Base-by-base conservation (phyloP, 2,329 filamentous ascomycete species). In the Cladosporium sp. region DNA sequence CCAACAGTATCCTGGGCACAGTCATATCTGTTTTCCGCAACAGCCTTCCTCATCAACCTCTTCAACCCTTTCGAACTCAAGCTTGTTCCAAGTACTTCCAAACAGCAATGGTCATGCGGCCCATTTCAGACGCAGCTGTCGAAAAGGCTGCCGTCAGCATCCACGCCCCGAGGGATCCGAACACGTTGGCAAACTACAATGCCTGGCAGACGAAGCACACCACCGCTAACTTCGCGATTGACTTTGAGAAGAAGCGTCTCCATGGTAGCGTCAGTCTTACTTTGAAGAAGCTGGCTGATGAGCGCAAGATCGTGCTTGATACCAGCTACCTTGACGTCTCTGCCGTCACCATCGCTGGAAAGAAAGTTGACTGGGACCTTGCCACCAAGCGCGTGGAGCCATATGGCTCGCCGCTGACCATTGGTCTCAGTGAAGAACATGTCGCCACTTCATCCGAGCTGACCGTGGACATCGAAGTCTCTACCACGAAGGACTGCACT, bases 151-250 rank as follows among this genome's bases (percentile, higher is more conserved):
- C 62, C 18, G 57, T 55, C n/a, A 59, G 55, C 36, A 65, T 67
- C 12, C 62, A 66, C 41, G 52, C 61, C 32, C 62, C 58, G 7
- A 55, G 66, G 55, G 92, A 97, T 71, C 90, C 90, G 47, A 94
- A 90, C 68, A 96, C 93, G 20, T 73, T 93, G 52, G 86, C 88
- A 65, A 97, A 97, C 74, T 96, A 96, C 71, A 83, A 88, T 68
- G 83, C 85, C 50, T 96, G 89, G 83, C 77, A 81, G 54, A 95
- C 88, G 15, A 83, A 79, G 66, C 90, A 96, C 72, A 93, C 89
- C 16, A 84, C 81, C 16, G 86, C 88, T 51, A 83, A 86, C 67
- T 82, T 96, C 63, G 82, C 83, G 59, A 84, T 97, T 60, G 83
- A 95, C 62, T 98, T 97, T 67, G 80, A 86, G 53, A 77, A 82